A percentile compares a stretch with the other conserved stretches of the same genome.
These are phyloP conservation scores for Fusarium mexicanum DNA, from an alignment of 2,329 filamentous ascomycete species.

Conservation along the genomic window DNA sequence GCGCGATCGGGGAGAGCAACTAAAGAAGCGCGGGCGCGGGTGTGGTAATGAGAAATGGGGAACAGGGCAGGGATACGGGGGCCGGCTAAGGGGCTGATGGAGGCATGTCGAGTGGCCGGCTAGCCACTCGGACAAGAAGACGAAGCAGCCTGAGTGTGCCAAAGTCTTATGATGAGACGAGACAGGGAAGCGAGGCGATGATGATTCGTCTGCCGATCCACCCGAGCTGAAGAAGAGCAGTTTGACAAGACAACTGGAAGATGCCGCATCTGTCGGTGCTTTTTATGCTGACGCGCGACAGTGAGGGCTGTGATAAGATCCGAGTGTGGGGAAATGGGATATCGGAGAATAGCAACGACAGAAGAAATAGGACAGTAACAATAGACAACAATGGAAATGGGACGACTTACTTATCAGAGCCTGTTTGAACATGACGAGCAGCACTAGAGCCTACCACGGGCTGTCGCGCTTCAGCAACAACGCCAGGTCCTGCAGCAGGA, in stretches of 20 bases:
- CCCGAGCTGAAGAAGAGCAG: constrained; percentile 4
- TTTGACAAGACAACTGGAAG: background rate
- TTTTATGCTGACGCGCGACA: constrained; percentile 1
- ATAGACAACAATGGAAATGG: constrained; percentile 9
- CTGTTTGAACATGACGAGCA: constrained; percentile 59
- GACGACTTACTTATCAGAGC: constrained; percentile 64
- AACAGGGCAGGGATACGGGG: constrained; percentile 22
- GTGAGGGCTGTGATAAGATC: constrained; percentile 1
- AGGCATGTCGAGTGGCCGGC: constrained; percentile 21
- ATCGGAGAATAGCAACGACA: background rate
- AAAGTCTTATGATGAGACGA: constrained; percentile 31
- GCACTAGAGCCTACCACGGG: constrained; percentile 53
- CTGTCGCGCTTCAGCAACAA: constrained; percentile 56
- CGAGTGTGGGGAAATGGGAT: background rate
- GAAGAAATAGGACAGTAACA: background rate
- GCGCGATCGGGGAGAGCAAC: constrained; percentile 25
- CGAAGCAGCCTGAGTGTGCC: constrained; percentile 25
- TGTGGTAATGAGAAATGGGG: constrained; percentile 33
- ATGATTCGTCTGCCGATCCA: constrained; percentile 34
- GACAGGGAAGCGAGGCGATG: constrained; percentile 25
- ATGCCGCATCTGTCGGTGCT: background rate
- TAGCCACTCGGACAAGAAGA: constrained; percentile 33
- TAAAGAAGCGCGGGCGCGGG: constrained; percentile 27
- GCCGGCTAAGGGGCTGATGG: constrained; percentile 26
- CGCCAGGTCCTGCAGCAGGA: constrained; percentile 61